phyloP scores from a whole-genome alignment of 2,329 filamentous ascomycete genomes.

The Xylaria sp. region DNA sequence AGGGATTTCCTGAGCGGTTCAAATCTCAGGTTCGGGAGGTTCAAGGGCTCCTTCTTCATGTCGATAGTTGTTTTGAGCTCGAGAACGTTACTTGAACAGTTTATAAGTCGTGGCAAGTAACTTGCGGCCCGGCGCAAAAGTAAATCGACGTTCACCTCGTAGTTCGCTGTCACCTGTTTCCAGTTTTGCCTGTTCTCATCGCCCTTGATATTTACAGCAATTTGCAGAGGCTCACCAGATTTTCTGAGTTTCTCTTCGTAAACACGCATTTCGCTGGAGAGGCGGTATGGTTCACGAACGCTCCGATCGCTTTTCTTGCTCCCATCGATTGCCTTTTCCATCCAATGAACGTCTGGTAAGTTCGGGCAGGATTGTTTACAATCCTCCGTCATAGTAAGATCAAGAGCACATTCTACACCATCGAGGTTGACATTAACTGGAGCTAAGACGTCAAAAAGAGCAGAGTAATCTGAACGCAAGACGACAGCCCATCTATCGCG shows the following conservation, averaged over 20 bases:
- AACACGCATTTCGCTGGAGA: slow-evolving; percentile 29
- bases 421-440: slow-evolving; percentile 35
- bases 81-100: not conserved
- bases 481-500: slow-evolving; percentile 28
- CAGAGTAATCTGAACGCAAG: slow-evolving; percentile 34
- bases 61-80: slow-evolving; percentile 3
- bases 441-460: slow-evolving; percentile 37
- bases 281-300: slow-evolving; percentile 32
- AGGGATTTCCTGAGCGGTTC: slow-evolving; percentile 35
- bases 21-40: slow-evolving; percentile 36
- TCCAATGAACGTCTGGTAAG: slow-evolving; percentile 33
- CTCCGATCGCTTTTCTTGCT: not conserved
- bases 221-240: slow-evolving; percentile 26
- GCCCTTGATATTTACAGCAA: slow-evolving; percentile 26
- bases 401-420: slow-evolving; percentile 10
- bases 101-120: slow-evolving; percentile 18
- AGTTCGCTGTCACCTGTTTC: slow-evolving; percentile 33
- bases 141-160: slow-evolving; percentile 32
- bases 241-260: slow-evolving; percentile 27
- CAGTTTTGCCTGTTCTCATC: slow-evolving; percentile 7
- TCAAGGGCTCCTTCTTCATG: slow-evolving; percentile 24
- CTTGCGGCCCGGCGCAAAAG: slow-evolving; percentile 29
- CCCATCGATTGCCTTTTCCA: slow-evolving; percentile 22
- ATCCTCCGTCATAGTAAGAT: not conserved
- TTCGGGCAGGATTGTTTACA: slow-evolving; percentile 10